Base-by-base conservation (phyloP, 2,329 filamentous ascomycete genomes). In the Pleoardoris graminearum region DNA sequence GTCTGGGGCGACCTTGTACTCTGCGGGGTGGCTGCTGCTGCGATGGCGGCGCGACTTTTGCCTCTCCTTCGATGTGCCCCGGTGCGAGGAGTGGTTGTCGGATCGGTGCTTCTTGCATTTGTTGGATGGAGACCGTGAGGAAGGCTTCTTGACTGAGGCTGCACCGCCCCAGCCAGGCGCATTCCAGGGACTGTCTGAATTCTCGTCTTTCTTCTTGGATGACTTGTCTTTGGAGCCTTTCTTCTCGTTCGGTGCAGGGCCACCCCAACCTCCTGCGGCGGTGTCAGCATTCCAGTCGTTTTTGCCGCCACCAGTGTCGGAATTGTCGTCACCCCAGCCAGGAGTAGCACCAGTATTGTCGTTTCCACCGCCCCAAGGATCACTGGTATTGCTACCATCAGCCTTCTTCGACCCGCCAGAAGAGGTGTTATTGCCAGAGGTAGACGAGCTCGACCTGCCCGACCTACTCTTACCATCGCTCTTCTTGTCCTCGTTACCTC, bases 1-100 rank as follows among this genome's bases (percentile, higher is more conserved):
- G 39, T 71, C 68, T 0, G 69, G 67, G 21, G 53, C 61, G 41
- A 70, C 38, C 38, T 69, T 62, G 48, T 63, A 43, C 11, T 51
- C 51, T 12, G 49, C 29, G 19, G 52, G 55, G n/a, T 37, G 22
- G 19, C 22, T 48, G 37, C 25, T 44, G 46, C 46, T 14, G 11
- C 16, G 16, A 35, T 44, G 19, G 38, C 30, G 8, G 46, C 12
- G 7, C 50, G 45, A 39, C n/a, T 14, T 19, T 19, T 48, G 36
- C 36, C 35, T 46, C 16, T 27, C 16, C 10, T 30, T 29, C 19
- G 2, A 10, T 6, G 25, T 35, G 30, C 39, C 19, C 22, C 47
- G 21, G 21, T 22, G 32, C 5, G 27, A 16, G 8, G 35, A 30
- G 21, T 29, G 43, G 7, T 38, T 30, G 21, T n/a, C 25, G 7